Evolutionary conservation across 371 early-diverging fungal species (phyloP), one percentile per base, ranked within the genome.

Genomic region (Apophysomyces variabilis): DNA sequence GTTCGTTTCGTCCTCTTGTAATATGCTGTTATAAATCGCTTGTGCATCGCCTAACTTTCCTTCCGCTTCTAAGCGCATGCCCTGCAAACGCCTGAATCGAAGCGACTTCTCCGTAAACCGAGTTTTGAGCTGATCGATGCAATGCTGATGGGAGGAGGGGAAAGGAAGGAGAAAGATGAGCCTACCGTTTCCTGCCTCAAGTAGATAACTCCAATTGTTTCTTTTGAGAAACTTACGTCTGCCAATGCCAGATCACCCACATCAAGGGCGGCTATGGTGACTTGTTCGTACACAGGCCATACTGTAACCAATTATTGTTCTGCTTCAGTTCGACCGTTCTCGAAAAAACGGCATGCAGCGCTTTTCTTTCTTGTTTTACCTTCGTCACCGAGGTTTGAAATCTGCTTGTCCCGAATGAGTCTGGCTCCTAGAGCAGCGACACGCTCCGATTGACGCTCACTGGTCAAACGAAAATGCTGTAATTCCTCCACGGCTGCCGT

Each of bases 221-320:
- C 7, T 21, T 21, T 38, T 41, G 21, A n/a, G 18, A 38, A 38
- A 45, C 74, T 62, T 85, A 90, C 89, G 57, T 86, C 71, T 32
- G 95, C 93, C 16, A 88, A 69, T 5, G 64, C 72, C 5, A 87
- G 69, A 64, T 93, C 85, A 32, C 91, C 89, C 32, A 89, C 75
- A 75, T 96, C 96, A 38, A 95, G 75, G 1, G 92, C 89, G 3
- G 95, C 93, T 37, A 91, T 73, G 60, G 90, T 82, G 5, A 92
- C 76, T 77, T 96, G 96, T 75, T 96, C 96, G 69, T 87, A 87
- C 37, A 93, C 76, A 1, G 91, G 80, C 92, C 92, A 93, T 4
- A 82, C 93, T 92, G 73, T 18, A 65, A 26, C 32, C 32, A 26
- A 26, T 26, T 1, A 3, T 26, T 26, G 3, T 26, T 26, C 32